Evolutionary conservation across 2,329 filamentous ascomycete species (phyloP).

Genomic region (Diaporthe caulivora): DNA sequence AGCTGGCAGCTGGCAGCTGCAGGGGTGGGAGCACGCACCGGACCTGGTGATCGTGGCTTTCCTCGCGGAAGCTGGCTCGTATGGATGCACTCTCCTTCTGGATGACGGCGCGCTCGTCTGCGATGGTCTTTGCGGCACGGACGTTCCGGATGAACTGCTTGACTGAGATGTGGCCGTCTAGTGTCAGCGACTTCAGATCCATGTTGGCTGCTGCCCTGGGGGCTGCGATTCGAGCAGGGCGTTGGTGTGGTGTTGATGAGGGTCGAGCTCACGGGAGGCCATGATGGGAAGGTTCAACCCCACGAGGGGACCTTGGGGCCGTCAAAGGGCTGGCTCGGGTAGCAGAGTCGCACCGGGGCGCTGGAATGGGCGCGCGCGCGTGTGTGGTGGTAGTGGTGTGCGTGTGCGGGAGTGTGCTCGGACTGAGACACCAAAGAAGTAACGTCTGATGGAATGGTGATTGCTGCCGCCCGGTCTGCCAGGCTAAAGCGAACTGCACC

Average conservation of each 20-base stretch:
- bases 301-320: conserved; percentile 32
- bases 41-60: conserved; percentile 91
- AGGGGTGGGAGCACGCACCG: conserved; percentile 69
- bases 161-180: conserved; percentile 67
- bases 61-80: conserved; percentile 95
- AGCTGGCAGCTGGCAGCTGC: not conserved
- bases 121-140: conserved; percentile 97
- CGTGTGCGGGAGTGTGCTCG: conserved; percentile 15
- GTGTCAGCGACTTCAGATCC: conserved; percentile 36
- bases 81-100: conserved; percentile 99
- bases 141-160: conserved; percentile 99
- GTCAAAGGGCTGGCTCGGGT: conserved; percentile 32
- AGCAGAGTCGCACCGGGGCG: conserved; percentile 23
- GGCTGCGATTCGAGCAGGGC: not conserved
- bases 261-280: conserved; percentile 49
- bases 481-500: conserved; percentile 31
- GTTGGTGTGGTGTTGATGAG: conserved; percentile 21
- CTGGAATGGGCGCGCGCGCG: not conserved
- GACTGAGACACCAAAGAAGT: conserved; percentile 28
- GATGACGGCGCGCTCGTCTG: conserved; percentile 97
- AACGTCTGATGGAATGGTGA: conserved; percentile 18
- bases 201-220: conserved; percentile 25
- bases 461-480: conserved; percentile 29
- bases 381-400: conserved; percentile 12
- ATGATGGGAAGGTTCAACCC: conserved; percentile 43